Conservation (phyloP, 345 rosid genomes). For the Arabis alpina region DNA sequence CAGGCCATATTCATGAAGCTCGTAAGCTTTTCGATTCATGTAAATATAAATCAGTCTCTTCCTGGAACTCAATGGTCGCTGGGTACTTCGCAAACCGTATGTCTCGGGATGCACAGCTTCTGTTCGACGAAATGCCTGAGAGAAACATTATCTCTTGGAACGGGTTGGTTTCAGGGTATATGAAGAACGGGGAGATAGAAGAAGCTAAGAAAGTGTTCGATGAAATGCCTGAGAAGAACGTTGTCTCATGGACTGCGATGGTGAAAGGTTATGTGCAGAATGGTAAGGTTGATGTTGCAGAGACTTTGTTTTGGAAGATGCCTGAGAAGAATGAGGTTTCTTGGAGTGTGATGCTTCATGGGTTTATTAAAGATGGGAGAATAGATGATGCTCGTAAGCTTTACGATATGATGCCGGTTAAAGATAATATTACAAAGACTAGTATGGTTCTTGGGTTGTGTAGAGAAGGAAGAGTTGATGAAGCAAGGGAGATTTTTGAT, state of each 20-base stretch:
- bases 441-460: slow-evolving; percentile 69
- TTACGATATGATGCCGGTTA: slow-evolving; percentile 63
- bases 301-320: slow-evolving; percentile 63
- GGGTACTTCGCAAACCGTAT: slow-evolving; percentile 60
- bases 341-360: slow-evolving; percentile 81
- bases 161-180: slow-evolving; percentile 62
- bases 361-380: slow-evolving; percentile 58
- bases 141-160: slow-evolving; percentile 71
- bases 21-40: slow-evolving; percentile 60
- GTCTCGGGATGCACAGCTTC: slow-evolving; percentile 50
- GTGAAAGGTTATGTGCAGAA: slow-evolving; percentile 63
- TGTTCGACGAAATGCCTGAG: slow-evolving; percentile 67
- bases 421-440: slow-evolving; percentile 73
- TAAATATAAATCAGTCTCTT: slow-evolving; percentile 48
- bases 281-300: slow-evolving; percentile 60
- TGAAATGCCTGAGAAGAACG: slow-evolving; percentile 62
- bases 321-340: slow-evolving; percentile 73
- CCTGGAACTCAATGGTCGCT: slow-evolving; percentile 72
- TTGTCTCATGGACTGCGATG: slow-evolving; percentile 74
- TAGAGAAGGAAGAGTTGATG: slow-evolving; percentile 55
- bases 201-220: slow-evolving; percentile 63
- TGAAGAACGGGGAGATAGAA: slow-evolving; percentile 54
- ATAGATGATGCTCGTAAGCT: slow-evolving; percentile 60
- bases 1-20: slow-evolving; percentile 59
- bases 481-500: slow-evolving; percentile 68